Evolutionary conservation across 768 basidiomycete genomes (phyloP).

Genomic region (Auricularia sp.): DNA sequence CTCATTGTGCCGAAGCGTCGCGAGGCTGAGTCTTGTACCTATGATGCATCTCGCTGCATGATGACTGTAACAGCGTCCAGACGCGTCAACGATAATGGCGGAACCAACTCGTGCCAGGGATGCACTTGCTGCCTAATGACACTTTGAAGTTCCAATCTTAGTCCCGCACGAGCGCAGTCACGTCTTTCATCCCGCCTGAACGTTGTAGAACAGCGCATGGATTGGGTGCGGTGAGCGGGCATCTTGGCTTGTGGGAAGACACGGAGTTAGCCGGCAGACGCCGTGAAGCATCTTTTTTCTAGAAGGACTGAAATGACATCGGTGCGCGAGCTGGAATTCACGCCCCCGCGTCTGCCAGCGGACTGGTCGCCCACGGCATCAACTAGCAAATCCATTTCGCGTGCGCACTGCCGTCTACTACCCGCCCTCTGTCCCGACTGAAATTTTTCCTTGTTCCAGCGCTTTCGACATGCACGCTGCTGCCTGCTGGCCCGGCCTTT

Average conservation of each 20-base stretch:
- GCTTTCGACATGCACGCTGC: constrained; percentile 40
- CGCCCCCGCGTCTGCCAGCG: constrained; percentile 33
- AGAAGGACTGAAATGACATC: constrained; percentile 8
- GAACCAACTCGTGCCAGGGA: too few relatives aligned
- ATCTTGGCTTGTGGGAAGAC: too few relatives aligned
- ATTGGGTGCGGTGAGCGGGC: too few relatives aligned
- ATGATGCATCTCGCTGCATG: too few relatives aligned
- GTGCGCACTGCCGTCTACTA: constrained; percentile 12
- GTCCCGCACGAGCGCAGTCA: not conserved
- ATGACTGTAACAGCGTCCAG: too few relatives aligned
- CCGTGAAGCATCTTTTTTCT: too few relatives aligned
- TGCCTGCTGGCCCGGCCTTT: constrained; percentile 84
- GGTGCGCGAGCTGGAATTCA: constrained; percentile 28
- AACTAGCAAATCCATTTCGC: constrained; percentile 25
- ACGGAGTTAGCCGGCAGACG: not conserved
- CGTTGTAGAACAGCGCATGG: not conserved
- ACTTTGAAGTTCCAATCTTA: too few relatives aligned
- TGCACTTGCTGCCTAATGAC: too few relatives aligned
- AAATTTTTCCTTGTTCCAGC: constrained; percentile 17
- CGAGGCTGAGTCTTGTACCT: too few relatives aligned
- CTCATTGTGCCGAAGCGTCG: too few relatives aligned
- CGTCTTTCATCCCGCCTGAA: not conserved
- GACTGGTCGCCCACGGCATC: constrained; percentile 33
- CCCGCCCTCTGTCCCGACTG: not conserved
- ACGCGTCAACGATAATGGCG: too few relatives aligned